Evolutionary conservation across 495 filamentous ascomycete genomes (phyloP), one percentile per base, ranked within the genome.

Genomic region (Hypoxylon cercidicola): DNA sequence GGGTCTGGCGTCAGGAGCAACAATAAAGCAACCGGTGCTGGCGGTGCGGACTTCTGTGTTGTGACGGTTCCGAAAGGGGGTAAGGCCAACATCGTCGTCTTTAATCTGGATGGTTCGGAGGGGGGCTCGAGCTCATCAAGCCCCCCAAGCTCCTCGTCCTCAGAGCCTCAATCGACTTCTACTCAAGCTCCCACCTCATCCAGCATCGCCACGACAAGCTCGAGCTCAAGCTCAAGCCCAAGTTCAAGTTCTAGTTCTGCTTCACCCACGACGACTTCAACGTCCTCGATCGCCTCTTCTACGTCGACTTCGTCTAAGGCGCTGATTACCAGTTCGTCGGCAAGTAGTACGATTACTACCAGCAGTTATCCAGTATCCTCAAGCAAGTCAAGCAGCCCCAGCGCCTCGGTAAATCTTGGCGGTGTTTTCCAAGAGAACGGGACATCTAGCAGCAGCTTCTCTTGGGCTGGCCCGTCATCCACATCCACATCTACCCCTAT

Each of bases 11-110:
- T 93, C 46, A 85, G 86, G 56, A 87, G 89, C 69, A 82, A 89
- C 47, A 78, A 77, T 19, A 73, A 78, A 55, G 72, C 81, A 43
- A 76, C 75, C 21, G 90, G 90, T 43, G 90, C 89, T 25, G 89
- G 89, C 18, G 88, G 84, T 62, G 89, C 84, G n/a, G 78, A 82
- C 34, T 93, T 91, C 73, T 94, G 91, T 69, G 90, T 93, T 52
- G 90, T 92, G 11, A 92, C 90, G 35, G 85, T 93, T 15, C 87
- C 89, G 32, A 84, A 84, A 59, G 91, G 90, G 45, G 68, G 73
- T 41, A 85, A 79, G 50, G 91, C 90, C 48, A 88, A 86, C 59
- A 84, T 93, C 64, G 86, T 91, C 34, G 87, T 93, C 25, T 80
- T 75, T 51, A 80, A 77, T 68, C 66, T 77, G 3, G 77, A 81